phyloP scores from a whole-genome alignment of 140 eudicot genomes.

The Anethum foeniculum region DNA sequence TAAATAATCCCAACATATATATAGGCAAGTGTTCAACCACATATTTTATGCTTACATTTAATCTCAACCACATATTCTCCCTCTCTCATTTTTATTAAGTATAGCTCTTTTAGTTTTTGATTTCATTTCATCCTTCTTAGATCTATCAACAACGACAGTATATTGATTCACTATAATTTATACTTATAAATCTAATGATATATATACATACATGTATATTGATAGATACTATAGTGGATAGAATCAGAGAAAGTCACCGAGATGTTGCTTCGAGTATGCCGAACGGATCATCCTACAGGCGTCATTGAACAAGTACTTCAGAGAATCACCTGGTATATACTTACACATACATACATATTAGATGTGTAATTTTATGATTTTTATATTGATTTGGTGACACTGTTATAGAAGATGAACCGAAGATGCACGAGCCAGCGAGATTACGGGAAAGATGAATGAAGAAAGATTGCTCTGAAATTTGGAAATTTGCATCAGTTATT shows the following conservation, averaged over 20 bases:
- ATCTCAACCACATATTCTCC: no score
- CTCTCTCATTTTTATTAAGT: no score
- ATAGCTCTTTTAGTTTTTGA: no score
- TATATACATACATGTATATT: neutral
- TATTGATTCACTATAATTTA: neutral
- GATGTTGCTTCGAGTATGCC: constrained; percentile 39
- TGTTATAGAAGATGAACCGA: constrained; percentile 63
- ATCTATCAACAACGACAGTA: no score
- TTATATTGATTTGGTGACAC: constrained; percentile 10
- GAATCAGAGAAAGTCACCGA: constrained; percentile 67
- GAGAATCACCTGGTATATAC: constrained; percentile 64
- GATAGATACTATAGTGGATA: constrained; percentile 45
- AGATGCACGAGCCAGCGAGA: constrained; percentile 65
- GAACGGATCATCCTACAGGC: constrained; percentile 49
- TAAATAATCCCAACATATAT: no score
- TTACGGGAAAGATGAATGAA: constrained; percentile 63
- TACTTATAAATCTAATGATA: constrained; percentile 16
- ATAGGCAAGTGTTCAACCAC: no score
- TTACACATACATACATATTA: neutral
- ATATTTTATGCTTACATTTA: no score
- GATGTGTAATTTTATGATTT: constrained; percentile 16
- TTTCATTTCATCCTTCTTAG: no score
- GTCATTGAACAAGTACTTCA: constrained; percentile 53
- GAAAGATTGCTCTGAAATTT: constrained; percentile 38
- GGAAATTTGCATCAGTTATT: no score